Percentiles rank a stretch among this genome's conserved stretches.
These are phyloP conservation scores for Leccinum subtestaceum DNA, from an alignment of 768 basidiomycete genomes.

Conservation along the genomic window DNA sequence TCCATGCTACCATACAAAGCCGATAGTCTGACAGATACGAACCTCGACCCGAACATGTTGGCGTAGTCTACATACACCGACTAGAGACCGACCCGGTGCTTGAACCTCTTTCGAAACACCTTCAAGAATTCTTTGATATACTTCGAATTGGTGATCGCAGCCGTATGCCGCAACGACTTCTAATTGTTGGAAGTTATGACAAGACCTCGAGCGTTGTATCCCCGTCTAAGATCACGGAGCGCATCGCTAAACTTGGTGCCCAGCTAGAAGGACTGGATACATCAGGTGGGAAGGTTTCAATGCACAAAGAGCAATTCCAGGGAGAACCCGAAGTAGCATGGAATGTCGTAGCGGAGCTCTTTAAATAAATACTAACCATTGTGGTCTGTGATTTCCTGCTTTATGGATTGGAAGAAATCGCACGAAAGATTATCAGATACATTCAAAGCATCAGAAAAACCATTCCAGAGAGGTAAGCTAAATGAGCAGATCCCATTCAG, in stretches of 20 bases:
- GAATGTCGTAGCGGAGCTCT: conserved; percentile 11
- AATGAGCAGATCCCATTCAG: neutral
- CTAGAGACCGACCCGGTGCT: conserved; percentile 13
- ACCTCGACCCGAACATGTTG: neutral
- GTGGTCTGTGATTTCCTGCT: neutral
- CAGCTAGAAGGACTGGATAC: neutral
- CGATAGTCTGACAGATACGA: neutral
- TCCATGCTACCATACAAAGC: neutral
- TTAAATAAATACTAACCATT: neutral
- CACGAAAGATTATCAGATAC: neutral
- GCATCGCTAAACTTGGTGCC: neutral
- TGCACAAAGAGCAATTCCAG: conserved; percentile 6
- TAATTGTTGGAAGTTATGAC: conserved; percentile 14
- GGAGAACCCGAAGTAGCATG: conserved; percentile 15
- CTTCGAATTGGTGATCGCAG: neutral
- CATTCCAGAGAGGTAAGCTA: neutral
- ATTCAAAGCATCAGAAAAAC: neutral
- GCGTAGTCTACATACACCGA: conserved; percentile 21
- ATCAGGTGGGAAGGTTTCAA: neutral
- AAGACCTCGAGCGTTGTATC: neutral
- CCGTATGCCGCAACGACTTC: neutral
- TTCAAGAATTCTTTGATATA: neutral
- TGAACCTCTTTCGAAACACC: conserved; percentile 4
- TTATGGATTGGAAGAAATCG: neutral
- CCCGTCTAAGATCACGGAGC: neutral